Conservation (phyloP, 176 grass and related monocot species). For the Eragrostis nindensis region DNA sequence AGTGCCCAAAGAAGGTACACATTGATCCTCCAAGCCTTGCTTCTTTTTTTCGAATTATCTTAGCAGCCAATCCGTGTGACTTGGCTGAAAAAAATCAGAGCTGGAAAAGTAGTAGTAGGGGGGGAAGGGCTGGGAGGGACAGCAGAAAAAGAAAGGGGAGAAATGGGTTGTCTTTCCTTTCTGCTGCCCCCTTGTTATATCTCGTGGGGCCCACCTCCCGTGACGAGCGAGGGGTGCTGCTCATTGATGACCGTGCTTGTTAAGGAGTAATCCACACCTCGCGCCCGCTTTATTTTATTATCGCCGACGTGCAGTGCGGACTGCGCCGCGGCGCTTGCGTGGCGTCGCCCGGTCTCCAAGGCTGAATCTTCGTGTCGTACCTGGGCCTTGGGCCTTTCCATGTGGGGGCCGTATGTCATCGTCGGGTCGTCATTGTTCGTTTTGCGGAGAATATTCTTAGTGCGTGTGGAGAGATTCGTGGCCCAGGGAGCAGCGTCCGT, state of each 20-base stretch:
- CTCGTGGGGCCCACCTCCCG: slow-evolving; percentile 36
- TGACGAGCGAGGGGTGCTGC: not conserved
- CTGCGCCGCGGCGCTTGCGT: not conserved
- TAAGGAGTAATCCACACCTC: not conserved
- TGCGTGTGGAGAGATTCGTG: not conserved
- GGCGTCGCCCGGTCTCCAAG: slow-evolving; percentile 1
- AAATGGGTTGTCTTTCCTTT: not conserved
- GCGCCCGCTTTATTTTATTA: not conserved
- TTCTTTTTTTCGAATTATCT: not conserved
- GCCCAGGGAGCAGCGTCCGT: not conserved
- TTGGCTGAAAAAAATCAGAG: not conserved
- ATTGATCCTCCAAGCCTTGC: too few relatives aligned
- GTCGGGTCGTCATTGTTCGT: not conserved
- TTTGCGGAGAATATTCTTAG: not conserved
- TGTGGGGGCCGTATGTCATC: not conserved
- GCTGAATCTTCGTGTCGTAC: not conserved
- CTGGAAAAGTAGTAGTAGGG: not conserved
- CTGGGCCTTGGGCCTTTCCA: slow-evolving; percentile 8
- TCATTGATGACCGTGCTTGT: slow-evolving; percentile 31
- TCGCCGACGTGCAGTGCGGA: slow-evolving; percentile 1
- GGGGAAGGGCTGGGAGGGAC: not conserved
- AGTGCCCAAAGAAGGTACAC: slow-evolving; percentile 75
- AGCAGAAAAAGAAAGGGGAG: not conserved
- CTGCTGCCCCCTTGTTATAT: not conserved
- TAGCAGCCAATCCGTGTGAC: too few relatives aligned